Conservation (phyloP, 2,329 filamentous ascomycete genomes). For the Ophiostoma sp. region DNA sequence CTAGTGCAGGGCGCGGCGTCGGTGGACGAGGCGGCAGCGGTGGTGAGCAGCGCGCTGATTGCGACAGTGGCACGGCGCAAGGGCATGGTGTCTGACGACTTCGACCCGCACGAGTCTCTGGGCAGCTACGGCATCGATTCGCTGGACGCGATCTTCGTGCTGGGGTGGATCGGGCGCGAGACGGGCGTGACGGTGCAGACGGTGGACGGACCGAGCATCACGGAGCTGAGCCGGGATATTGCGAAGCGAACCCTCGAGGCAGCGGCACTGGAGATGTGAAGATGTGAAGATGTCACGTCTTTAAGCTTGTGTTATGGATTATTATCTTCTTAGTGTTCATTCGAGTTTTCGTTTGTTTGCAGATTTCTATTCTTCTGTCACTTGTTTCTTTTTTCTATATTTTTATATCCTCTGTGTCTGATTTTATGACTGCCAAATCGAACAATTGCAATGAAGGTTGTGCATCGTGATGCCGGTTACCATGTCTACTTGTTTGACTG, state of each 20-base stretch:
- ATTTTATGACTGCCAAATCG: neutral
- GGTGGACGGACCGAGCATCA: slow-evolving; percentile 26
- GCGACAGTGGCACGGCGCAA: slow-evolving; percentile 26
- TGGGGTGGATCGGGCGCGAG: slow-evolving; percentile 27
- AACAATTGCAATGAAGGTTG: too few relatives aligned
- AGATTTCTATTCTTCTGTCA: too few relatives aligned
- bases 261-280: neutral
- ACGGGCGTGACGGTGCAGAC: slow-evolving; percentile 27
- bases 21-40: slow-evolving; percentile 15
- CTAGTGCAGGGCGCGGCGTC: slow-evolving; percentile 15
- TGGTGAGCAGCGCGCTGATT: slow-evolving; percentile 21
- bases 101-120: slow-evolving; percentile 23
- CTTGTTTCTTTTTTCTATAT: neutral
- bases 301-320: too few relatives aligned
- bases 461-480: too few relatives aligned
- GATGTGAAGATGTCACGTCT: neutral
- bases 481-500: neutral
- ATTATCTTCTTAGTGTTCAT: too few relatives aligned
- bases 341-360: too few relatives aligned
- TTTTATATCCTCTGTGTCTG: neutral
- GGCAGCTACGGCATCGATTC: slow-evolving; percentile 29
- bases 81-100: slow-evolving; percentile 25
- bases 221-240: slow-evolving; percentile 23
- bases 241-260: slow-evolving; percentile 12
- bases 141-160: slow-evolving; percentile 27